These are phyloP conservation scores for Globisporangium camurandrum DNA, from an alignment of 352 stramenopile species.

Conservation along the genomic window DNA sequence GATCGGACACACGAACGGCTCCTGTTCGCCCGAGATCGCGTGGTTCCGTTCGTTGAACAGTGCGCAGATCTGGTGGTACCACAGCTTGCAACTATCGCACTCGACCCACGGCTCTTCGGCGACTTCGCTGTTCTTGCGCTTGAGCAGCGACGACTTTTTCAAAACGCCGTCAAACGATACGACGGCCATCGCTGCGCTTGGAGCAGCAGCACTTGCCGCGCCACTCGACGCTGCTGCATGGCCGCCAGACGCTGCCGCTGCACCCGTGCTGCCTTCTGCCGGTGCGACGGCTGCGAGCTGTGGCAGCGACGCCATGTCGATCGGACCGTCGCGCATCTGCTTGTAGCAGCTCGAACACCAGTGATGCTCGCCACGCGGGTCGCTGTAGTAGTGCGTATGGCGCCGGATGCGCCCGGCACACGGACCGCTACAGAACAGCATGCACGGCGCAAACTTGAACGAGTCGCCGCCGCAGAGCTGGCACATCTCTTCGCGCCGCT, in stretches of 20 bases:
- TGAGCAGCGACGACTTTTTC: slow-evolving; percentile 91
- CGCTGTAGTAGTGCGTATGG: slow-evolving; percentile 85
- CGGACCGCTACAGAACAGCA: slow-evolving; percentile 85
- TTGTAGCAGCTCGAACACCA: slow-evolving; percentile 88
- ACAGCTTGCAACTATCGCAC: slow-evolving; percentile 97
- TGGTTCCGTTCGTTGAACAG: slow-evolving; percentile 99
- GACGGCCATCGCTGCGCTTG: slow-evolving; percentile 6
- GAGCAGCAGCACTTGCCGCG: slow-evolving; percentile 3
- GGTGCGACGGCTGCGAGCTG: slow-evolving; percentile 60
- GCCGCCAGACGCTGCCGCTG: too few species aligned
- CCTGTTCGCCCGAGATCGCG: slow-evolving; percentile 84
- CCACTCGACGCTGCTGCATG: too few species aligned
- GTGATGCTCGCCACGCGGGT: slow-evolving; percentile 75
- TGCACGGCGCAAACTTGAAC: slow-evolving; percentile 87
- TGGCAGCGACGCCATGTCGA: slow-evolving; percentile 85
- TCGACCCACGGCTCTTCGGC: slow-evolving; percentile 97
- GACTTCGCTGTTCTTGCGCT: slow-evolving; percentile 98
- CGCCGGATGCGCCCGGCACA: slow-evolving; percentile 77
- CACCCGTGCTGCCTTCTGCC: slow-evolving; percentile 24
- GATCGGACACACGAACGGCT: slow-evolving; percentile 82
- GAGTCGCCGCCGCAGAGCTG: slow-evolving; percentile 84
- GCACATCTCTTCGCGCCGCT: slow-evolving; percentile 83
- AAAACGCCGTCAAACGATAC: slow-evolving; percentile 64
- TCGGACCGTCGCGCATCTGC: slow-evolving; percentile 87
- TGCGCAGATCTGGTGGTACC: slow-evolving; percentile 99